These are phyloP conservation scores for Adansonia digitata DNA, from an alignment of 345 rosid genomes.

Conservation along the genomic window DNA sequence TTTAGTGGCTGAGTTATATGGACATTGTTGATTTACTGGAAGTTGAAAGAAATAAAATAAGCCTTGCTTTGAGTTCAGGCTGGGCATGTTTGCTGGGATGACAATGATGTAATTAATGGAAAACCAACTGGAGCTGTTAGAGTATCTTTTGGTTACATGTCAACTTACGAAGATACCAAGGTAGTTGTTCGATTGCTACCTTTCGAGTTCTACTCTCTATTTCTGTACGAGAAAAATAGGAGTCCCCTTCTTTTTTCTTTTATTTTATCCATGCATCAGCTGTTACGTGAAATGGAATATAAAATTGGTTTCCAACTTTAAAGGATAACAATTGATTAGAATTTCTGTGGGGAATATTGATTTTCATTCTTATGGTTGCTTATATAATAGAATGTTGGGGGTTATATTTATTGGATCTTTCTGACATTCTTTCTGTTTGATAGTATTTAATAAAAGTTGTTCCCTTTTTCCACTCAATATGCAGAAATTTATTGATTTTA, in stretches of 20 bases:
- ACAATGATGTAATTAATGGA: conserved; percentile 73
- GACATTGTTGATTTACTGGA: background rate
- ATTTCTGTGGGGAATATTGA: background rate
- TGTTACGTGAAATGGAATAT: background rate
- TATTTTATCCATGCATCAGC: background rate
- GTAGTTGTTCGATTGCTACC: conserved; percentile 29
- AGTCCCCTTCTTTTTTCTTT: background rate
- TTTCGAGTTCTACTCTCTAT: conserved; percentile 2
- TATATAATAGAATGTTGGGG: background rate
- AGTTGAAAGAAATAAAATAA: background rate
- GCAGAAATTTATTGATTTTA: conserved; percentile 79
- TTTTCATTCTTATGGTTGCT: background rate
- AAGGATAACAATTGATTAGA: background rate
- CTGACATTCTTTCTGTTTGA: background rate
- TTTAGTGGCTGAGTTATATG: conserved; percentile 2
- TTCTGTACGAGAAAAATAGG: background rate
- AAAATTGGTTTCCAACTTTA: background rate
- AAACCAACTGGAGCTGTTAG: conserved; percentile 94
- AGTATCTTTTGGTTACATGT: conserved; percentile 93
- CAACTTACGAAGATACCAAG: conserved; percentile 92
- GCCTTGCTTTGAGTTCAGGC: conserved; percentile 41
- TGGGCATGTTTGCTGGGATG: conserved; percentile 99
- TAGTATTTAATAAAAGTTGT: background rate
- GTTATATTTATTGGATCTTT: background rate
- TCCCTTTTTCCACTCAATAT: conserved; percentile 1